Evolutionary conservation across 352 stramenopile species (phyloP).

Genomic region (Phytophthora capsici): DNA sequence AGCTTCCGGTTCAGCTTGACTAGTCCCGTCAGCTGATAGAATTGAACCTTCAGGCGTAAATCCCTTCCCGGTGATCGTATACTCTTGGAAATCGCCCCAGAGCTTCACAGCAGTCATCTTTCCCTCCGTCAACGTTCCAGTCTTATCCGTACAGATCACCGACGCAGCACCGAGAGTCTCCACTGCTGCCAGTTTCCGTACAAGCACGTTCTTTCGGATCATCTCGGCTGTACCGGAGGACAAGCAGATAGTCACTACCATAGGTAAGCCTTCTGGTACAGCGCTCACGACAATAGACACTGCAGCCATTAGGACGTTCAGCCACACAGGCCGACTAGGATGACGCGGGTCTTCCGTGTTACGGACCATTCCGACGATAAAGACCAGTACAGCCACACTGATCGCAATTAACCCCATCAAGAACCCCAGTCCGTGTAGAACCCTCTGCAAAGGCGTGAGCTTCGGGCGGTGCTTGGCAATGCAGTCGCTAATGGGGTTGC

Average conservation of each 20-base stretch:
- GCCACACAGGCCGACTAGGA: conserved; percentile 79
- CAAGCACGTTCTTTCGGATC: conserved; percentile 79
- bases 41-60: conserved; percentile 68
- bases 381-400: conserved; percentile 86
- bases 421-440: conserved; percentile 95
- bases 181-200: conserved; percentile 87
- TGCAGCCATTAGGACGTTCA: conserved; percentile 96
- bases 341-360: conserved; percentile 59
- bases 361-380: conserved; percentile 87
- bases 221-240: conserved; percentile 76
- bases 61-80: conserved; percentile 68
- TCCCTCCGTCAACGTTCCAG: conserved; percentile 92
- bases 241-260: conserved; percentile 86
- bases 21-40: conserved; percentile 47
- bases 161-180: conserved; percentile 90
- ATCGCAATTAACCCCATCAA: conserved; percentile 89
- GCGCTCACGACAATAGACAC: conserved; percentile 89
- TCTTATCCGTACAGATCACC: conserved; percentile 96
- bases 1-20: conserved; percentile 39
- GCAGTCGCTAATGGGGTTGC: conserved; percentile 60
- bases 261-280: conserved; percentile 78
- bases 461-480: conserved; percentile 73
- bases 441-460: conserved; percentile 89
- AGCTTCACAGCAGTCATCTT: conserved; percentile 87
- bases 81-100: conserved; percentile 75